Percentiles rank a stretch among this genome's conserved stretches.
These are phyloP conservation scores for Massospora cicadina DNA, from an alignment of 371 early-diverging fungal species.

Conservation along the genomic window DNA sequence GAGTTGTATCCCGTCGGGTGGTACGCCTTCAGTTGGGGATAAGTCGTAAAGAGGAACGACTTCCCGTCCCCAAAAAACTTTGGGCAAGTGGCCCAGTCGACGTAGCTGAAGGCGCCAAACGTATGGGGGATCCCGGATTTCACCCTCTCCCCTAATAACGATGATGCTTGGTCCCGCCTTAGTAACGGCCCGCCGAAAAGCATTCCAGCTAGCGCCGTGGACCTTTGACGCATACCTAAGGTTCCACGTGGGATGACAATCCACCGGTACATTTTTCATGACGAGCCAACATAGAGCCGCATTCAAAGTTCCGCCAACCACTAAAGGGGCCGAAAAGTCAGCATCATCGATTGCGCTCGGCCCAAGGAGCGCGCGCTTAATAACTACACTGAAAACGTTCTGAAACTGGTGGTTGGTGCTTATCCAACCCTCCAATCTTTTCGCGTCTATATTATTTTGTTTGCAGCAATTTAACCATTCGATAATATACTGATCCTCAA, in stretches of 20 bases:
- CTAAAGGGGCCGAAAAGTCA: neutral
- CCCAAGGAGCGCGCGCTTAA: neutral
- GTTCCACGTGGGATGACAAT: neutral
- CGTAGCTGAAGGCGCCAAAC: constrained; percentile 66
- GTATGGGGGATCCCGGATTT: constrained; percentile 12
- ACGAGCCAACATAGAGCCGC: neutral
- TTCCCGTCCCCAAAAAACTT: constrained; percentile 50
- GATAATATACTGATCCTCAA: neutral
- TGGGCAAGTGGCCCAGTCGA: constrained; percentile 31
- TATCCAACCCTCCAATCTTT: neutral
- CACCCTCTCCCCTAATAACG: neutral
- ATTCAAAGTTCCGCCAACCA: neutral
- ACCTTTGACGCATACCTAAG: neutral
- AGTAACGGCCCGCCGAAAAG: neutral
- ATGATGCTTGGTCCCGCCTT: neutral
- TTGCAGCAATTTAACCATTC: neutral
- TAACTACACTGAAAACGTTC: neutral
- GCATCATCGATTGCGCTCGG: neutral
- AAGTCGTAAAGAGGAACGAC: constrained; percentile 40
- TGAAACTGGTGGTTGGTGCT: neutral
- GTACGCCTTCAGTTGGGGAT: constrained; percentile 24
- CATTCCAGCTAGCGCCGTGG: neutral
- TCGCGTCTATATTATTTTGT: neutral
- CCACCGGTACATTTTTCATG: neutral
- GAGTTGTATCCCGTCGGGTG: constrained; percentile 35